These are phyloP conservation scores for Russula earlei DNA, from an alignment of 768 basidiomycete species.

Conservation along the genomic window DNA sequence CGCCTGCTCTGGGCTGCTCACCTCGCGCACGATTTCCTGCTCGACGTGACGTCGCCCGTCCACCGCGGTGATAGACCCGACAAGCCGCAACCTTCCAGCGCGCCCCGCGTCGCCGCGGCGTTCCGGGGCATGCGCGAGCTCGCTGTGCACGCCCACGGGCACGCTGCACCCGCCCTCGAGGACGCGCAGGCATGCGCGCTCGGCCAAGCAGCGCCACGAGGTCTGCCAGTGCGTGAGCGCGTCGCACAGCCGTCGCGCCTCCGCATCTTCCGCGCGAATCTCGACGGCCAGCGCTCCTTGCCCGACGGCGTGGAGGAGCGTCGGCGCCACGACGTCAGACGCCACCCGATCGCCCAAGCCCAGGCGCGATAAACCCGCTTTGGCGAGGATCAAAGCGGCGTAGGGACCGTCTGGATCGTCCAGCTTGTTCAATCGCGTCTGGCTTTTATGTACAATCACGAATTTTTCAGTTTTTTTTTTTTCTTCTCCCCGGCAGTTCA, in stretches of 20 bases:
- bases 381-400: constrained; percentile 85
- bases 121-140: constrained; percentile 28
- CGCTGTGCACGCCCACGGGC: constrained; percentile 75
- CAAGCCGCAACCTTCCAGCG: constrained; percentile 42
- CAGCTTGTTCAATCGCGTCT: constrained; percentile 86
- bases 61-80: constrained; percentile 78
- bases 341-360: constrained; percentile 70
- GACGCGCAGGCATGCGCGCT: constrained; percentile 79
- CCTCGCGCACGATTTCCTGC: constrained; percentile 42
- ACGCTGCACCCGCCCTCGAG: constrained; percentile 97
- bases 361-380: constrained; percentile 81
- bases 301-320: constrained; percentile 81
- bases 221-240: constrained; percentile 70
- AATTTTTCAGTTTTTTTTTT: background rate
- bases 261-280: constrained; percentile 57
- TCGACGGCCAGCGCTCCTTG: constrained; percentile 91
- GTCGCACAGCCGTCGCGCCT: constrained; percentile 53
- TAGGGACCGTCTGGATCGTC: constrained; percentile 76
- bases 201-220: constrained; percentile 68
- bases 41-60: constrained; percentile 68
- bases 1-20: constrained; percentile 48
- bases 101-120: constrained; percentile 21
- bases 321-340: constrained; percentile 60
- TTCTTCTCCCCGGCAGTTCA: no score
- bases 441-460: constrained; percentile 34